Evolutionary conservation across 2,329 filamentous ascomycete genomes (phyloP), one percentile per base, ranked within the genome.

Genomic region (Aspergillus sp.): DNA sequence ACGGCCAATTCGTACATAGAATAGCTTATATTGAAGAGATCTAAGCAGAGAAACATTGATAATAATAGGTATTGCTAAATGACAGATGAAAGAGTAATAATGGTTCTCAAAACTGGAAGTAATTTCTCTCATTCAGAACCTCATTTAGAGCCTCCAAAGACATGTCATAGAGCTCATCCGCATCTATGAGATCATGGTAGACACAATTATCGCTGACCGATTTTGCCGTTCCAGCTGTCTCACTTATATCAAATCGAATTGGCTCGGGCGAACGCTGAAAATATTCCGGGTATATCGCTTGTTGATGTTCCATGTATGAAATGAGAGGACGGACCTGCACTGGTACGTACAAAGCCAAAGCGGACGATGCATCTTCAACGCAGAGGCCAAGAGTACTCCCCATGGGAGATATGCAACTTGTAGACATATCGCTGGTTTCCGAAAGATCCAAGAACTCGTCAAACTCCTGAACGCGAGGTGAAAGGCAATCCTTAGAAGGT

Each of bases 1-100:
- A 51, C 47, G n/a, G 19, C 17, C 25, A 33, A 47, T 38, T 12
- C 15, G 13, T 20, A 37, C 22, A 43, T 22, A 45, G 10, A 13
- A 13, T 43, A 43, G 12, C 25, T n/a, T 43, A 23, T 33, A 33
- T 32, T 20, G 15, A 12, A 20, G 5, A 5, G 22, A 23, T 13
- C 9, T 12, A 19, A 37, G 15, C 13, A 37, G 15, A 15, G 17
- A n/a, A n/a, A 37, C 15, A n/a, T 15, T 7, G 7, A 7, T 15
- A 7, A 42, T n/a, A 5, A 37, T 37, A 17, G 33, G 10, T 30
- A 30, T 30, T 30, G 10, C 10, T 30, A 22, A 33, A 9, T 7
- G n/a, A 9, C 33, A 37, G 5, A 17, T 10, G 1, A 17, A 15
- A 9, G 6, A 37, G 9, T 12, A 37, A 37, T n/a, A 7, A 9